Evolutionary conservation across 257 asterid genomes (phyloP), one percentile per base, ranked within the genome.

Genomic region (Solanum chmielewskii): DNA sequence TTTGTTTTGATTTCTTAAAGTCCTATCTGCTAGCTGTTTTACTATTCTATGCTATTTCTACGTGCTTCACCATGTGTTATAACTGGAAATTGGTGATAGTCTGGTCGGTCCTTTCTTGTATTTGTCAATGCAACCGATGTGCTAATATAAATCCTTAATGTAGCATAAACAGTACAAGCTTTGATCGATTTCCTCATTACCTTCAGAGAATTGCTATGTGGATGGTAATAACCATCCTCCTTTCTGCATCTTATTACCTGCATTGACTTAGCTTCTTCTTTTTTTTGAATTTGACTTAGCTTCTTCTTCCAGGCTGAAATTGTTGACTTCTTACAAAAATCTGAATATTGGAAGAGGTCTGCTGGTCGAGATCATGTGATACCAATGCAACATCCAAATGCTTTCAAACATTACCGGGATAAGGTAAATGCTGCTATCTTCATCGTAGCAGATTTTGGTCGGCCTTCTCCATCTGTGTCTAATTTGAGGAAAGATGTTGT

Each of bases 361-460:
- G 92, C 91, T 6, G 99, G 99, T 85, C 86, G 92, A 87, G 98
- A 96, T 90, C 99, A 96, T 78, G 96, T 96, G 29, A 93, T 96
- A 74, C 98, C 98, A 23, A 83, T 96, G 92, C 98, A 94, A 88
- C 99, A 96, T 93, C 98, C 99, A 29, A 96, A 96, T 89, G 99
- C 98, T 76, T 95, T 96, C 92, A 94, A 96, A 87, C 95, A 92
- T 85, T 92, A 92, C 84, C 94, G 98, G 56, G 93, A 91, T 84
- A 88, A 88, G 89, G 88, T 96, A 87, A 93, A 93, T 88, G 90
- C 94, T 14, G 92, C 98, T 56, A 95, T 96, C 91, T 92, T 94
- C 86, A 90, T 96, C 13, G 99, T 96, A 60, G 96, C 98, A 37
- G 99, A 96, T 91, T 96, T 96, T 87, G 99, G 97, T 11, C 98